Evolutionary conservation across 1,139 yeast species (phyloP), one percentile per base, ranked within the genome.

Genomic region (Hemisphaericaspora subhashii): DNA sequence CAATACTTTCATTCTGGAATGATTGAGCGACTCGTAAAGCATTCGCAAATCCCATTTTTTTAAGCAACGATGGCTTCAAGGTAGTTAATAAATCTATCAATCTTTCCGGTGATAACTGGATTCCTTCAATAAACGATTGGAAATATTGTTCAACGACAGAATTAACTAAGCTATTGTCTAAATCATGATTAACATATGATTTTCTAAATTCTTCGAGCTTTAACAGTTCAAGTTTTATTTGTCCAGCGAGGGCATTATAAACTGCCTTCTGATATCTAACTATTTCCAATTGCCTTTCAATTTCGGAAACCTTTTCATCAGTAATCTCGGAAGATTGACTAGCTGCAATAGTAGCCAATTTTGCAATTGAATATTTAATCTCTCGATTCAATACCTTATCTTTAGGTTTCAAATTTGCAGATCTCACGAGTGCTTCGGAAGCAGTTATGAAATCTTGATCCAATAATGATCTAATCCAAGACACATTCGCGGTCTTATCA

Each of bases 391-490:
- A 66, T 36, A 77, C 65, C 11, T 64, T 58, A 14, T 74, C 80
- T 16, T 66, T 68, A 2, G 57, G 51, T n/a, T 59, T 54, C 7
- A 42, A 22, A 15, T 62, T 52, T 3, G 77, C 71, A 6, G 79
- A 69, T 4, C 57, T 50, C 2, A 64, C 44, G 18, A 87, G 62
- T 0, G 73, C 66, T 7, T 58, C 51, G 1, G 83, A 68, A 0
- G 90, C 92, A 3, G 58, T 53, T 3, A 43, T 45, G 53, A 72
- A 84, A 4, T 81, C 68, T 3, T 64, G 68, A 46, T 74, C 78
- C 27, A 77, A 55, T 14, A 87, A 58, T 41, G 83, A 77, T 42
- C 79, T 73, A 27, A 88, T 82, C 97, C 97, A 89, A 1, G 89
- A 74, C 33, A 87, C 73, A 31, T 72, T 64, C 3, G 79, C 76